Conservation (phyloP, 768 basidiomycete species). For the Macrolepiota albuminosa region DNA sequence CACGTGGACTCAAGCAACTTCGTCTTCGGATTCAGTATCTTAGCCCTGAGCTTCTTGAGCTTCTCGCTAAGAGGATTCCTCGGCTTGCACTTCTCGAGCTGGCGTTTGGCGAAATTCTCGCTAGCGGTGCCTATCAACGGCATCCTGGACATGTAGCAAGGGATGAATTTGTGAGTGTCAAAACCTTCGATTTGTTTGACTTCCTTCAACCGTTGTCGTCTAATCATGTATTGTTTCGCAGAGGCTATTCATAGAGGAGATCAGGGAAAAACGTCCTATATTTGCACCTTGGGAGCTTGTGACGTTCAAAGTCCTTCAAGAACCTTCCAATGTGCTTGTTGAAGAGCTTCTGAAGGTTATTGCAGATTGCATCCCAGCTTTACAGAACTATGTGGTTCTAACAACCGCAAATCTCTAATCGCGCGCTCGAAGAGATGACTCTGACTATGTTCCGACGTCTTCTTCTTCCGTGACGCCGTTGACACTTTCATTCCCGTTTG, state of each 20-base stretch:
- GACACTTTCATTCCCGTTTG: not conserved
- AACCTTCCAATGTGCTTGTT: not conserved
- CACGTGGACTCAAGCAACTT: conserved; percentile 15
- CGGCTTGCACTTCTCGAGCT: conserved; percentile 19
- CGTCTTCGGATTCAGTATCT: conserved; percentile 18
- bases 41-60: conserved; percentile 20
- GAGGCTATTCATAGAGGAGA: conserved; percentile 7
- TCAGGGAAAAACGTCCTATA: conserved; percentile 1
- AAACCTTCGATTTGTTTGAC: not conserved
- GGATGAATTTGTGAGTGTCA: conserved; percentile 11
- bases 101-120: conserved; percentile 17
- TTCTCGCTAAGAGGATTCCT: conserved; percentile 20
- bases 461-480: not conserved
- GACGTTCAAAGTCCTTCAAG: conserved; percentile 7
- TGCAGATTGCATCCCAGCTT: conserved; percentile 11
- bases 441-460: too few relatives aligned
- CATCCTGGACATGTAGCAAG: not conserved
- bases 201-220: not conserved
- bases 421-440: not conserved
- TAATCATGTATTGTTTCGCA: not conserved
- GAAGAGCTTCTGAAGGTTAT: conserved; percentile 5
- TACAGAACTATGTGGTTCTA: conserved; percentile 5
- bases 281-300: conserved; percentile 12
- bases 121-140: conserved; percentile 1
- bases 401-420: not conserved